Evolutionary conservation across 345 rosid species (phyloP).

Genomic region (Erodium maritimum): DNA sequence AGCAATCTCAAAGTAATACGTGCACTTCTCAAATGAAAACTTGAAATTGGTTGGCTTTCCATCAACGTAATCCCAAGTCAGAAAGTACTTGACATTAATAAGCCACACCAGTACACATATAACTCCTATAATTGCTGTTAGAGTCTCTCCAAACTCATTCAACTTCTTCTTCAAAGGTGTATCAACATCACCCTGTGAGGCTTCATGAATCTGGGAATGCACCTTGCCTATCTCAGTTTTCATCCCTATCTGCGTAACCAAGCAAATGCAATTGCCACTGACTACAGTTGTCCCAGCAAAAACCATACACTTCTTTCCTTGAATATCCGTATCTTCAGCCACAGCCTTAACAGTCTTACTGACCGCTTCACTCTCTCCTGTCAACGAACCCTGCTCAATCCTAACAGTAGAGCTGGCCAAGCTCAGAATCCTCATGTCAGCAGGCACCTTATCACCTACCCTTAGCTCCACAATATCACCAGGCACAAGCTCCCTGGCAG

Average conservation of each 20-base stretch:
- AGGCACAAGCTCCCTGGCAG: slow-evolving; percentile 80
- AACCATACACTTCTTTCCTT: slow-evolving; percentile 78
- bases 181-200: slow-evolving; percentile 70
- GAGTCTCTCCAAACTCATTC: slow-evolving; percentile 74
- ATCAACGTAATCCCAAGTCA: slow-evolving; percentile 83
- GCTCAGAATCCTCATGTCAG: slow-evolving; percentile 67
- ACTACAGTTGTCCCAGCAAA: slow-evolving; percentile 88
- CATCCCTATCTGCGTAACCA: slow-evolving; percentile 80
- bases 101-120: slow-evolving; percentile 87
- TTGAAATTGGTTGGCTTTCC: slow-evolving; percentile 83
- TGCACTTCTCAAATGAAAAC: slow-evolving; percentile 93
- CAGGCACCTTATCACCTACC: slow-evolving; percentile 91
- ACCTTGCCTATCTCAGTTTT: slow-evolving; percentile 78
- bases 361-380: slow-evolving; percentile 91
- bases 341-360: slow-evolving; percentile 62
- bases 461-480: slow-evolving; percentile 80
- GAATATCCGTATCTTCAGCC: slow-evolving; percentile 58
- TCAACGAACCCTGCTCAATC: slow-evolving; percentile 81
- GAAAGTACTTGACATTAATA: slow-evolving; percentile 82
- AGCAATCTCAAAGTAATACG: slow-evolving; percentile 94
- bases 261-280: slow-evolving; percentile 69
- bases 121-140: slow-evolving; percentile 76
- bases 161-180: slow-evolving; percentile 90
- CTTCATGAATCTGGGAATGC: slow-evolving; percentile 92
- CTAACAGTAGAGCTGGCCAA: slow-evolving; percentile 70